Base-by-base conservation (phyloP, 2,329 filamentous ascomycete genomes). In the Calonectria leucothoes region DNA sequence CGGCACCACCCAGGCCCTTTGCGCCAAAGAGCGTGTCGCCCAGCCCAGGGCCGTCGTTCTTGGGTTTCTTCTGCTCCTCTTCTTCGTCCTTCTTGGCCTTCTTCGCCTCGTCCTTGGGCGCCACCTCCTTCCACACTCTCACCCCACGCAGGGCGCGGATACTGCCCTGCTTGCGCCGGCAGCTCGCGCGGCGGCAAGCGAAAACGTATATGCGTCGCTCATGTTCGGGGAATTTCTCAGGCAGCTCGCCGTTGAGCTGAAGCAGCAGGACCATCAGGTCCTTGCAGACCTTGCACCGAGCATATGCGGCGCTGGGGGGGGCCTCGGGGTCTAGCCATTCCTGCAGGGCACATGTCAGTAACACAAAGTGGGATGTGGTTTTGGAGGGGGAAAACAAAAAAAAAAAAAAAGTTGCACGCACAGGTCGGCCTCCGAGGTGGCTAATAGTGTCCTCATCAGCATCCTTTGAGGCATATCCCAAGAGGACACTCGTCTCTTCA, bases 181-280 rank as follows among this genome's bases (percentile, higher is more conserved):
- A 99, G 14, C 91, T 88, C 83, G 94, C 94, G 77, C 91, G 90
- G 72, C 92, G 90, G 84, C 97, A 99, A 23, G 91, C 91, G 83
- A 98, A 95, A 15, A 99, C 88, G 81, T 98, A 98, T 23, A 99
- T 83, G 74, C 96, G 91, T 78, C 97, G 90, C 81, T 98, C 95
- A 84, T 98, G 95, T 70, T 93, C 92, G 2, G 95, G 94, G 81
- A 98, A 98, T 63, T 92, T 90, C 69, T 96, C 94, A 17, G 95
- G 96, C 4, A 98, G 89, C 82, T 98, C 95, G 80, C 92, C 96
- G 84, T 99, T 95, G 33, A 99, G 90, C 84, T 99, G 95, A 59
- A 99, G 90, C 4, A 99, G 90, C 14, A 98, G 89, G 1, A 92
- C 93, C 91, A 98, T 95, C 66, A 95, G 85, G 66, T 92, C 91